phyloP scores from a whole-genome alignment of 768 basidiomycete genomes.

The Lentinula detonsa region DNA sequence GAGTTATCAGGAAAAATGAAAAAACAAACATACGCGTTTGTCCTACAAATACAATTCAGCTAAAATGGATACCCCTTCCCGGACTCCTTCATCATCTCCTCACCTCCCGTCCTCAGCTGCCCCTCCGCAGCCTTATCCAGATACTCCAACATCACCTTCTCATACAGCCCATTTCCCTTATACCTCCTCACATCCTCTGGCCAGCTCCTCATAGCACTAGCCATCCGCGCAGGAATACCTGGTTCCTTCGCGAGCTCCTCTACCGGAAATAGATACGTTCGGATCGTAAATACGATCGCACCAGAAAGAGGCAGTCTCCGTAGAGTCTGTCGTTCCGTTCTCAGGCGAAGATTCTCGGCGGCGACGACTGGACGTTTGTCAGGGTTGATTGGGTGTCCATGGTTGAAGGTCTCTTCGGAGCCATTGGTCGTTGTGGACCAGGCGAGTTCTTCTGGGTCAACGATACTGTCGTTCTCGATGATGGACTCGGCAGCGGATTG shows the following conservation, averaged over 20 bases:
- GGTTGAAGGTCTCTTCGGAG: conserved; percentile 38
- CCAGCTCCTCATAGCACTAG: conserved; percentile 61
- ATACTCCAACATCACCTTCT: conserved; percentile 28
- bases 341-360: conserved; percentile 43
- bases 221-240: conserved; percentile 57
- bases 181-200: conserved; percentile 52
- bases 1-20: no score
- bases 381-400: conserved; percentile 18
- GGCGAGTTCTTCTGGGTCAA: conserved; percentile 61
- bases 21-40: no score
- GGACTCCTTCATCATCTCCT: background rate
- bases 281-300: conserved; percentile 63
- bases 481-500: conserved; percentile 9
- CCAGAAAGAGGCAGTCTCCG: conserved; percentile 58
- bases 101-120: background rate
- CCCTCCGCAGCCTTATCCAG: conserved; percentile 20
- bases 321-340: conserved; percentile 63
- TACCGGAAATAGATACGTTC: conserved; percentile 56
- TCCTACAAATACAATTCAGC: background rate
- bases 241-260: conserved; percentile 45
- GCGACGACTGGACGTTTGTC: conserved; percentile 4
- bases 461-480: conserved; percentile 14
- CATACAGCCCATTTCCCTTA: conserved; percentile 30
- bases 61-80: background rate
- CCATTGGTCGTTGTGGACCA: conserved; percentile 57